Evolutionary conservation across 2,329 filamentous ascomycete genomes (phyloP), one percentile per base, ranked within the genome.

Genomic region (Nakataea oryzae): DNA sequence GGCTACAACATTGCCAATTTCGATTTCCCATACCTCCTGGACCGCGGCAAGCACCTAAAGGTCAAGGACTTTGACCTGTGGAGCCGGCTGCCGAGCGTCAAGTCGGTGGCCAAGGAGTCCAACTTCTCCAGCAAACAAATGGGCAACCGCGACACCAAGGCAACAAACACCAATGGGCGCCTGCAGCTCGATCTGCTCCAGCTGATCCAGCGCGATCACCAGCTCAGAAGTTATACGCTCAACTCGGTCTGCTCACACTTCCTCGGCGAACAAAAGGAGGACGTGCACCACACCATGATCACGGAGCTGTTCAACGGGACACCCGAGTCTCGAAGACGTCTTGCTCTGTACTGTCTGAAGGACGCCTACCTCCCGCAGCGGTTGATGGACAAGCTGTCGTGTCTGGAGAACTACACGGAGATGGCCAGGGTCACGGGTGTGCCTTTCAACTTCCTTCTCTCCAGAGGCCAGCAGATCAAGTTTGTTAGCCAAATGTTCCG

Each of bases 391-490:
- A 99, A 99, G 74, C 81, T 99, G 29, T 97, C 96, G 71, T 97
- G 95, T 75, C 80, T 99, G n/a, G 90, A 96, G 75, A 99, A 99
- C 73, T 97, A 97, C 71, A 97, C 95, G 0, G 95, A 99, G 76
- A 99, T 99, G 95, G 93, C 95, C 63, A 95, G 95, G 85, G 95
- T 99, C 75, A 99, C 96, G 29, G 95, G 95, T 69, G 93, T 99
- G 5, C 95, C 95, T 0, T 99, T 99, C 80, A 97, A 96, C 72
- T 96, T 89, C 71, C 82, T 99, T 57, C 82, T 99, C 2, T 86
- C 95, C 28, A 87, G 93, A 71, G 95, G 95, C 57, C 95, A 99
- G 73, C 96, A 99, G 75, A 87, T 99, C 72, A 96, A 96, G 71
- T 99, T 99, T 76, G 85, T 99, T 76, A 97, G 93, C 73, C 95